Evolutionary conservation across 2,329 filamentous ascomycete species (phyloP), one percentile per base, ranked within the genome.

Genomic region (Penicillium sp.): DNA sequence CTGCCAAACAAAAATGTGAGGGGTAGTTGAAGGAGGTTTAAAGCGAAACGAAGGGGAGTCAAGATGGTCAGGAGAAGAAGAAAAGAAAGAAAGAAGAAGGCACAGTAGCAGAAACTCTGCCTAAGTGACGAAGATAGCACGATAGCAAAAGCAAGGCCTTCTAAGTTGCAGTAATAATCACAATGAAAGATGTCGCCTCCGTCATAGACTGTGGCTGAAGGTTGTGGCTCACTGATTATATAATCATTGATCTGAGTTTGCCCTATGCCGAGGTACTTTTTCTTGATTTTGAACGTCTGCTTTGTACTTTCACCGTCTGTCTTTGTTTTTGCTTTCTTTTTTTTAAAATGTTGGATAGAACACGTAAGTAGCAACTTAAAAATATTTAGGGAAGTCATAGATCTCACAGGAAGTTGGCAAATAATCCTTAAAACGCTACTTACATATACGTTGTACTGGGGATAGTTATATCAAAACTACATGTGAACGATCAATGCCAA

Each of bases 201-300:
- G 59, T 60, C 61, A 64, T 64, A 43, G 51, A 55, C 29, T 52
- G 57, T 56, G 57, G 59, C 51, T 23, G 5, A 23, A 23, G 3
- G 38, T 43, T 51, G 30, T 54, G 51, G 53, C 56, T 53, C 26
- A 34, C 14, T 26, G 18, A 5, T 56, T 19, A 47, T 29, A 34
- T 44, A 44, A 48, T 7, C 29, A 7, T 16, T 27, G 14, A 16
- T n/a, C 1, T 3, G 2, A 5, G 5, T 11, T 46, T 13, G 27
- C 35, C 9, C 41, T 30, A 39, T 14, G 2, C 51, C 40, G 0
- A 39, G 40, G 39, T 34, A 39, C 26, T 39, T 40, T 19, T 44
- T 14, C 36, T 35, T n/a, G 9, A 30, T 30, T 30, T 11, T 30
- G 4, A 9, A 30, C 11, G 29, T 30, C 29, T 4, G 29, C 7